phyloP scores from a whole-genome alignment of 1,284 basidiomycete species.

The Cystobasidiaceae sp. region DNA sequence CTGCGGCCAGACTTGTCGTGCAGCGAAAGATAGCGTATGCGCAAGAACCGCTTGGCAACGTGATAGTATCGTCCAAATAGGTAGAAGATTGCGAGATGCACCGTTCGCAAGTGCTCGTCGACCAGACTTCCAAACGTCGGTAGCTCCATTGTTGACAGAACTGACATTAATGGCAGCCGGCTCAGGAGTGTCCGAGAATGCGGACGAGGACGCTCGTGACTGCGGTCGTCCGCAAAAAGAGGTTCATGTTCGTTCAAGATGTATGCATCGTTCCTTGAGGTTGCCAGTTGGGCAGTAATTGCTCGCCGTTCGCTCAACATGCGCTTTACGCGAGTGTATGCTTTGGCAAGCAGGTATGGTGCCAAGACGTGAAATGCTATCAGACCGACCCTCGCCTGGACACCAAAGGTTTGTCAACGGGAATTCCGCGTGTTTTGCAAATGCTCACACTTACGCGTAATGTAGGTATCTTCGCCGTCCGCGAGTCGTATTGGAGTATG shows the following conservation, averaged over 20 bases:
- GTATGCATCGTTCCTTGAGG: not conserved
- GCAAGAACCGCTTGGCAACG: constrained; percentile 45
- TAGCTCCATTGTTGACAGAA: constrained; percentile 31
- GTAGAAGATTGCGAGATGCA: constrained; percentile 49
- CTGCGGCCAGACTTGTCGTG: constrained; percentile 31
- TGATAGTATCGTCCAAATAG: constrained; percentile 47
- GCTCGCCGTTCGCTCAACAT: constrained; percentile 3
- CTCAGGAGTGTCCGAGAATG: constrained; percentile 1
- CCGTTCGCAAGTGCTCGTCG: constrained; percentile 43
- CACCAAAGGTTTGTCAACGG: not conserved
- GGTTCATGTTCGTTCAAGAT: constrained; percentile 22
- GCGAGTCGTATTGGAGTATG: constrained; percentile 43
- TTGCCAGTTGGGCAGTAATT: not conserved
- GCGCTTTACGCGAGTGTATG: constrained; percentile 18
- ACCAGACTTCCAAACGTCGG: constrained; percentile 45
- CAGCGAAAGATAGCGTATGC: constrained; percentile 43
- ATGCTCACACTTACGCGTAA: constrained; percentile 34
- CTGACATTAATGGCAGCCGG: constrained; percentile 2
- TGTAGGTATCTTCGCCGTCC: constrained; percentile 41
- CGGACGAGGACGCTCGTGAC: not conserved
- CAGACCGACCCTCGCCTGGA: constrained; percentile 41
- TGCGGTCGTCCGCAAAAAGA: constrained; percentile 12
- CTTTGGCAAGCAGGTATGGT: constrained; percentile 43
- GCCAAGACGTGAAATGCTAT: constrained; percentile 44
- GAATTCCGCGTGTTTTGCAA: not conserved